Base-by-base conservation (phyloP, 306 rosid genomes). In the Herpetospermum pedunculosum region DNA sequence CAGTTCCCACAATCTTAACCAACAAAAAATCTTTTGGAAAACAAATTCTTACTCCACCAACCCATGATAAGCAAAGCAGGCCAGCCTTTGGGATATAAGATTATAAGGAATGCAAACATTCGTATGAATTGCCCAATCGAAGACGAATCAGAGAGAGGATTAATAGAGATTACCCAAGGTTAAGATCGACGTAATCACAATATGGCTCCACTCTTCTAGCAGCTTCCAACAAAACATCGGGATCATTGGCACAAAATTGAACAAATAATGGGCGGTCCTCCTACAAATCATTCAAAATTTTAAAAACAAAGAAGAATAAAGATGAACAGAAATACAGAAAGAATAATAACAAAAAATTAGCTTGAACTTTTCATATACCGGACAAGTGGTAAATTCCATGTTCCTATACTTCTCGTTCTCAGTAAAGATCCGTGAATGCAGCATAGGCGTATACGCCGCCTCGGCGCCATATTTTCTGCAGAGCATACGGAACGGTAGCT, bases 231-330 rank as follows among this genome's bases (percentile, higher is more conserved):
- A 91, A 84, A 32, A 81, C 77, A 58, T 85, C 92, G 4, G 97
- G 96, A 59, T 95, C 92, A 73, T 91, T 95, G 16, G 99, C 96
- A 77, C 99, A 95, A 82, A 95, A 95, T 58, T 91, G 99, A 59
- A 91, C 97, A 87, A 91, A 91, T 40, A 95, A 81, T 0, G 99
- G 97, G 29, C 92, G 88, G 77, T 95, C 99, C 83, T 82, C 91
- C 87, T 87, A 82, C 77, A 80, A 41, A 43, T 37, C 44, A 47
- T 30, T 23, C 62, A 21, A 44, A 69, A 15, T 12, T 48, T 41
- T 7, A 73, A 28, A n/a, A 43, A 29, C n/a, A 26, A 44, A 2
- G 40, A 58, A 14, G 47, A 32, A 55, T 12, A 52, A 41, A 29
- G 57, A 4, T 40, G 0, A 48, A 48, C 43, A 67, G 8, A 23